A percentile compares a stretch with the other conserved stretches of the same genome.
These are phyloP conservation scores for Candida khao-thaluensis DNA, from an alignment of 805 yeast genomes.

Conservation along the genomic window DNA sequence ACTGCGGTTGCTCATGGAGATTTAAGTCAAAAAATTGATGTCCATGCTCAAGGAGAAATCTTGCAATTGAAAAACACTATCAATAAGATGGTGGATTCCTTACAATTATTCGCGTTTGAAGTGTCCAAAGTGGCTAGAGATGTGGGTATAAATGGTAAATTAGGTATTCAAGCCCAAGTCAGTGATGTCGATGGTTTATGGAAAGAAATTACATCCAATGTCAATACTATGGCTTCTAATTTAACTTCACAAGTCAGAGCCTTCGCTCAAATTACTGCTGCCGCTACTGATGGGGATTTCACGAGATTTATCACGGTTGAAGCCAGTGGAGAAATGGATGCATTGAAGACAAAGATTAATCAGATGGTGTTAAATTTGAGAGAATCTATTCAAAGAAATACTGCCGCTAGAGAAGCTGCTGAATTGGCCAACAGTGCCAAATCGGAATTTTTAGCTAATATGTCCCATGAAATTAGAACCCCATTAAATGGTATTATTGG, in stretches of 20 bases:
- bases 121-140: slow-evolving; percentile 89
- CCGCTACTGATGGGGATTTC: slow-evolving; percentile 92
- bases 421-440: slow-evolving; percentile 87
- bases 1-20: slow-evolving; percentile 93
- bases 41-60: slow-evolving; percentile 89
- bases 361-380: slow-evolving; percentile 85
- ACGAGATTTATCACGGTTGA: slow-evolving; percentile 88
- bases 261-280: slow-evolving; percentile 89
- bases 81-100: slow-evolving; percentile 89
- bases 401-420: slow-evolving; percentile 93
- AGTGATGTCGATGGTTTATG: slow-evolving; percentile 88
- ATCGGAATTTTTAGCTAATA: slow-evolving; percentile 86
- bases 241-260: slow-evolving; percentile 91
- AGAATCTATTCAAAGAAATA: slow-evolving; percentile 86
- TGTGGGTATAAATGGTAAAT: slow-evolving; percentile 90
- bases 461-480: slow-evolving; percentile 71
- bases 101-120: slow-evolving; percentile 83
- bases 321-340: slow-evolving; percentile 89
- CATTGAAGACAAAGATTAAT: slow-evolving; percentile 60
- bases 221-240: slow-evolving; percentile 92
- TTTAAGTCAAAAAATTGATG: slow-evolving; percentile 78
- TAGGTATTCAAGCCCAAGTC: slow-evolving; percentile 90
- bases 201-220: slow-evolving; percentile 90
- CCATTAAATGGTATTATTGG: slow-evolving; percentile 94
- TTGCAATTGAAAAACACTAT: slow-evolving; percentile 81